Conservation (phyloP, 1,139 yeast genomes). For the Yamadazyma friedrichii region DNA sequence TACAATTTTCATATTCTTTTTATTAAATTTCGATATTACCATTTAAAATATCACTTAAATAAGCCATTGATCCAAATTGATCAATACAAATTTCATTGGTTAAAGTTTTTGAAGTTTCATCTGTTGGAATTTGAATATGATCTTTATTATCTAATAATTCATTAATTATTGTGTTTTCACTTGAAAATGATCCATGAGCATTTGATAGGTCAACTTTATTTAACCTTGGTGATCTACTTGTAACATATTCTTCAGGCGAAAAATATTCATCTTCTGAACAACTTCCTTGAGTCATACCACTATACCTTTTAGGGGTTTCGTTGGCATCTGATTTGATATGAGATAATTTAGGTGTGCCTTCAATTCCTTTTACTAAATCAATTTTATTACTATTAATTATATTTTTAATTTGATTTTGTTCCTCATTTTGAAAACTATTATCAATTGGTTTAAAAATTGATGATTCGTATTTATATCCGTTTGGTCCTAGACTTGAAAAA, state of each 20-base stretch:
- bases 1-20: background rate
- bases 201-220: background rate
- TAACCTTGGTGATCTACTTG: slow-evolving; percentile 2
- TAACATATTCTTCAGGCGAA: slow-evolving; percentile 28
- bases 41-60: slow-evolving; percentile 32
- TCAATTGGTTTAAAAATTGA: slow-evolving; percentile 1
- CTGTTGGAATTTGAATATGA: slow-evolving; percentile 3
- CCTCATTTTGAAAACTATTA: slow-evolving; percentile 1
- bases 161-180: slow-evolving; percentile 34
- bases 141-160: slow-evolving; percentile 14
- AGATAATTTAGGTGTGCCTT: background rate
- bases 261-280: slow-evolving; percentile 32
- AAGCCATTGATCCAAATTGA: slow-evolving; percentile 33
- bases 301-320: slow-evolving; percentile 14
- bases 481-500: slow-evolving; percentile 14
- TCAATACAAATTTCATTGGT: slow-evolving; percentile 12
- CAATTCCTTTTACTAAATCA: background rate
- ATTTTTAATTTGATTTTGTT: background rate
- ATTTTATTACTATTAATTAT: background rate
- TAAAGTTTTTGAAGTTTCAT: slow-evolving; percentile 8
- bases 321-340: slow-evolving; percentile 6
- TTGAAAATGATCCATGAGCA: slow-evolving; percentile 24
- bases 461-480: slow-evolving; percentile 5
- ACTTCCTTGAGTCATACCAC: slow-evolving; percentile 10
- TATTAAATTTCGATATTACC: slow-evolving; percentile 21